Evolutionary conservation across 2,329 filamentous ascomycete species (phyloP), one percentile per base, ranked within the genome.

Genomic region (Alternaria infectoria): DNA sequence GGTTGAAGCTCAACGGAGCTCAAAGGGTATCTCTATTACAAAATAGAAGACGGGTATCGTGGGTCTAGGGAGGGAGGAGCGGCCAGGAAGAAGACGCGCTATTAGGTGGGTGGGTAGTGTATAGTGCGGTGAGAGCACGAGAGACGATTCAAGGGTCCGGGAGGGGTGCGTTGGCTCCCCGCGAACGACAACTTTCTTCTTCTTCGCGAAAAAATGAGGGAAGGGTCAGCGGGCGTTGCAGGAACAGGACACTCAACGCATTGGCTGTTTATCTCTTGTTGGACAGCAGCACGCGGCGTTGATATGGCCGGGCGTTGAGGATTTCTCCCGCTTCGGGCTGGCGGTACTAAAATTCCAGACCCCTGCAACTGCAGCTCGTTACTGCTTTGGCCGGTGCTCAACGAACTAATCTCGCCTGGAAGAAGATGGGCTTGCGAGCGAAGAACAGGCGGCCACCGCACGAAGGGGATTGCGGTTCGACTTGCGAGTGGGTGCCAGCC

Each of bases 181-280:
- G 61, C 50, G 60, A 45, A 61, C 23, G 54, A 59, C 61, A 66
- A 47, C 17, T 15, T 52, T 62, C 61, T 57, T 36, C 19, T 26
- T 43, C 32, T n/a, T 15, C 19, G 23, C n/a, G 45, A 36, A 64
- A 9, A 40, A 54, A n/a, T 40, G 54, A 59, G 56, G 21, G 62
- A 56, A 65, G 57, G 57, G 59, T 62, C 67, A 36, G 61, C 66
- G 69, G 71, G 59, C 60, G 62, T 62, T 65, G 52, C 45, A 72
- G 69, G 66, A 63, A 69, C 59, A 59, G 36, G 59, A 50, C 62
- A 59, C 69, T 71, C 75, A 74, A 75, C 71, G 72, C 76, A 77
- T 76, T 72, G 72, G 70, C 70, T 68, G 71, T 69, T 70, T 74
- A 76, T 77, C 70, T 65, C 68, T 72, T 65, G 68, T 63, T 68